Percentiles rank a stretch among this genome's conserved stretches.
Conservation (phyloP, 768 basidiomycete species). For the Naematelia encephala region DNA sequence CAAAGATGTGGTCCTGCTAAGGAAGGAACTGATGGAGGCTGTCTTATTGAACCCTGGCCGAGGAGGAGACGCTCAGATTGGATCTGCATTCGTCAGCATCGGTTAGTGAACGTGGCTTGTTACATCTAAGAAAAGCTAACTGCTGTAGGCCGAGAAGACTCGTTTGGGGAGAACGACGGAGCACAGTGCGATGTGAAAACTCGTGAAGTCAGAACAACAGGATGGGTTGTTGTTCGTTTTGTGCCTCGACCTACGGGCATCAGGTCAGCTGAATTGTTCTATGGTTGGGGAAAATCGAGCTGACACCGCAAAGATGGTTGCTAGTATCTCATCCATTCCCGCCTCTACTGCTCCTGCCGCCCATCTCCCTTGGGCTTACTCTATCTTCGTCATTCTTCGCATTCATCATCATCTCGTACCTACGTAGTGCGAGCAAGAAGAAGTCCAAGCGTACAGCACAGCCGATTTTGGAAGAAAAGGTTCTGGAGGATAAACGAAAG, state of each 20-base stretch:
- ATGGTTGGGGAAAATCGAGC: not conserved
- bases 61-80: constrained; percentile 20
- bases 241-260: constrained; percentile 45
- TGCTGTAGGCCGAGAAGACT: constrained; percentile 37
- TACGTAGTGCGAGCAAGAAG: constrained; percentile 15
- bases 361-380: constrained; percentile 42
- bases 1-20: constrained; percentile 36
- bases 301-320: constrained; percentile 26
- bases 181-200: constrained; percentile 15
- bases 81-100: constrained; percentile 39
- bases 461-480: constrained; percentile 12
- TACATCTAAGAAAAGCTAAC: not conserved
- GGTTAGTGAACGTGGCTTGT: constrained; percentile 25
- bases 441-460: not conserved
- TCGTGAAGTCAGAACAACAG: constrained; percentile 47
- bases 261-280: constrained; percentile 22
- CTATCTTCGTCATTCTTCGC: constrained; percentile 42
- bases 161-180: constrained; percentile 19
- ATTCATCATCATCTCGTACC: constrained; percentile 40
- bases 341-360: constrained; percentile 46
- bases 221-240: constrained; percentile 49
- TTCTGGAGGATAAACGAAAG: constrained; percentile 12
- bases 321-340: constrained; percentile 45
- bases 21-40: constrained; percentile 41
- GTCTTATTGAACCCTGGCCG: constrained; percentile 29